A percentile compares a stretch with the other conserved stretches of the same genome.
Evolutionary conservation across 2,329 filamentous ascomycete species (phyloP).

Genomic region (Alternaria triticimaculans): DNA sequence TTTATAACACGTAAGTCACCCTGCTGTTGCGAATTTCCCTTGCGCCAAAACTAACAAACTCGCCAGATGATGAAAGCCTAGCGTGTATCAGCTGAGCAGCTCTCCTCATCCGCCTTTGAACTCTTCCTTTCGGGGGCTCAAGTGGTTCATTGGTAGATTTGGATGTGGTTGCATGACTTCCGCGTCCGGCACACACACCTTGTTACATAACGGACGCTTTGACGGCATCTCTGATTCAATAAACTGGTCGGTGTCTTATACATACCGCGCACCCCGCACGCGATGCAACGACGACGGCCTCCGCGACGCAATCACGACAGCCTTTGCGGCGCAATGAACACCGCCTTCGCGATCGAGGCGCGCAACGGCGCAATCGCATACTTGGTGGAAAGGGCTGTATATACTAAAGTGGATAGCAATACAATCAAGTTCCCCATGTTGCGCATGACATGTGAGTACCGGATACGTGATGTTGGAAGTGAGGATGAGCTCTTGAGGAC

Average conservation of each 20-base stretch:
- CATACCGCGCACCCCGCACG: constrained; percentile 6
- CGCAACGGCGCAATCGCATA: not conserved
- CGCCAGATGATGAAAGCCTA: constrained; percentile 98
- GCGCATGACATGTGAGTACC: not conserved
- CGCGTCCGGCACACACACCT: constrained; percentile 99
- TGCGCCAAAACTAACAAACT: constrained; percentile 28
- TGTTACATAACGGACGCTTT: constrained; percentile 97
- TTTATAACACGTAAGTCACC: constrained; percentile 88
- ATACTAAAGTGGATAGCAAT: constrained; percentile 3
- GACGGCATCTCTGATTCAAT: constrained; percentile 90
- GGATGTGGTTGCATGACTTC: constrained; percentile 83
- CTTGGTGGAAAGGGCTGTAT: not conserved
- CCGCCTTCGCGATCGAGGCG: not conserved
- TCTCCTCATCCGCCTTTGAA: constrained; percentile 69
- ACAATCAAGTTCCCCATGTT: constrained; percentile 6
- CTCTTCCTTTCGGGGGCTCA: constrained; percentile 90
- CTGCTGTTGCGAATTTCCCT: not conserved
- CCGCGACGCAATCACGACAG: not conserved
- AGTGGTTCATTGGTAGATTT: constrained; percentile 77
- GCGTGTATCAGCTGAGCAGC: constrained; percentile 93
- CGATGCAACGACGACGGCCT: not conserved
- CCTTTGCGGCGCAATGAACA: not conserved
- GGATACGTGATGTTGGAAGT: not conserved
- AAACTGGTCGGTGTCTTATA: constrained; percentile 61
- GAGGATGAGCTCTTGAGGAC: not conserved